Evolutionary conservation across 306 rosid species (phyloP), one percentile per base, ranked within the genome.

Genomic region (Ammopiptanthus mongolicus): DNA sequence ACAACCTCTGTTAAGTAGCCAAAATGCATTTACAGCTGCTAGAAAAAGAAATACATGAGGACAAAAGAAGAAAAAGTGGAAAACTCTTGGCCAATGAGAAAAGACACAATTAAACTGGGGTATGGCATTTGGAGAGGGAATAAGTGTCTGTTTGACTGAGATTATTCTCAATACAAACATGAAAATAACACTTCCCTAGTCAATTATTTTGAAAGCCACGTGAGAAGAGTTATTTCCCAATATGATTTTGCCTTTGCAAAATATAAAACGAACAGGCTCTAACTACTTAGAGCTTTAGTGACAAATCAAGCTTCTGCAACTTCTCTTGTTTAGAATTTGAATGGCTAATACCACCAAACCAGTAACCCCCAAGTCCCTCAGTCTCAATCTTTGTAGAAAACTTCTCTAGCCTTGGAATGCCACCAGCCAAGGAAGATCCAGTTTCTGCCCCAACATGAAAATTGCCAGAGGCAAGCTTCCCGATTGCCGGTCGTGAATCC

Each of bases 281-380:
- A 37, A 37, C 73, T 82, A 52, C 19, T 71, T 80, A 92, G 87
- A 96, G 98, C 86, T 85, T 96, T 47, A 96, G 99, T 55, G 98
- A 90, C 83, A 96, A 89, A 89, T 96, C 99, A 78, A 96, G 97
- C 74, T 88, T 90, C 85, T 87, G 88, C 75, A 89, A 78, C 52
- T 95, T 91, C 25, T 80, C 87, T 71, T 80, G 87, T 72, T 84
- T 80, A 65, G 82, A 23, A 48, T 71, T 80, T 68, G 80, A 69
- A 84, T 80, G 82, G 13, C 76, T 13, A 80, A 69, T 65, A 64
- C 75, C 65, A 51, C 69, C 82, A 22, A 80, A 59, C 55, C 81
- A 46, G 72, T 64, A 71, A 22, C 82, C 77, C 66, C 84, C 84
- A 60, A 80, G 66, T 44, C 82, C 82, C 14, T 76, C 89, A 12